phyloP scores from a whole-genome alignment of 805 yeast genomes.

The Candida schatavii region DNA sequence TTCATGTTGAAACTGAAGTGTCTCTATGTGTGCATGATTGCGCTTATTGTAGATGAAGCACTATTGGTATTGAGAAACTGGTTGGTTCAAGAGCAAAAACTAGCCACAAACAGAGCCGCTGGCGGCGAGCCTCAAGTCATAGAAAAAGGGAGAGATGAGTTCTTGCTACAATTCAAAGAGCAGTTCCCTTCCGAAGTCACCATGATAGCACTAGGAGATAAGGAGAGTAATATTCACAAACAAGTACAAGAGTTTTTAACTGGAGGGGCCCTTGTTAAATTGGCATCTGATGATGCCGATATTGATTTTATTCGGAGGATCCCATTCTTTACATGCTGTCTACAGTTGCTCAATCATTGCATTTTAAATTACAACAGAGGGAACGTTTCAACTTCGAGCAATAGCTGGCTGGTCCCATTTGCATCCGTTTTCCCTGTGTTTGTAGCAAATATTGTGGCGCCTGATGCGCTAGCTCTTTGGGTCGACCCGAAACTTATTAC shows the following conservation, averaged over 20 bases:
- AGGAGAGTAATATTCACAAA: conserved; percentile 10
- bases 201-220: conserved; percentile 14
- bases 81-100: conserved; percentile 11
- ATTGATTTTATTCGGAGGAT: background rate
- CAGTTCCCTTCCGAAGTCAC: conserved; percentile 25
- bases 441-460: conserved; percentile 13
- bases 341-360: background rate
- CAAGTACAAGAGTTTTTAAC: conserved; percentile 13
- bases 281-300: background rate
- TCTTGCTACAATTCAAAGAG: conserved; percentile 10
- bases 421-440: conserved; percentile 18
- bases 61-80: conserved; percentile 12
- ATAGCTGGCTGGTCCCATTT: conserved; percentile 8
- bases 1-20: conserved; percentile 21
- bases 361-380: background rate
- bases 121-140: background rate
- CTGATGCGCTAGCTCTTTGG: conserved; percentile 27
- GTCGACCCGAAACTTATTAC: conserved; percentile 29
- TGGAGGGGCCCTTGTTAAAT: background rate
- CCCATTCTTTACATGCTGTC: conserved; percentile 4
- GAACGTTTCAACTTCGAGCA: background rate
- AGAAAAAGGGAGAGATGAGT: background rate
- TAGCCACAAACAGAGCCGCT: background rate
- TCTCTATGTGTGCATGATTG: conserved; percentile 27
- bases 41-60: conserved; percentile 30